A percentile compares a stretch with the other conserved stretches of the same genome.
phyloP scores from a whole-genome alignment of 2,329 filamentous ascomycete genomes.

The Exophiala xenobiotica region DNA sequence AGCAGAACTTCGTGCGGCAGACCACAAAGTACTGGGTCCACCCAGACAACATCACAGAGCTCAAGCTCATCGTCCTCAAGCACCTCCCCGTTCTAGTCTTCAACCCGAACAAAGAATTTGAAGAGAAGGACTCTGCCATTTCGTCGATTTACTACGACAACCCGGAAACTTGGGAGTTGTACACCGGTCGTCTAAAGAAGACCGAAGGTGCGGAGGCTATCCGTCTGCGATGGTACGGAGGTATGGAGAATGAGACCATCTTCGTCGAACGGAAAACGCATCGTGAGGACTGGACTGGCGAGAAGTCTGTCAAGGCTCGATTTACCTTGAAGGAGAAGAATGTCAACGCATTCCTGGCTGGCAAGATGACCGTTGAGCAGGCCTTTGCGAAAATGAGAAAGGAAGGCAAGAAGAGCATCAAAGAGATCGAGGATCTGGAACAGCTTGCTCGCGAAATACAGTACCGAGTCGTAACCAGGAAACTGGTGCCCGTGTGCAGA shows the following conservation, averaged over 20 bases:
- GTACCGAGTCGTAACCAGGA: constrained; percentile 84
- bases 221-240: constrained; percentile 93
- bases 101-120: constrained; percentile 95
- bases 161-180: constrained; percentile 87
- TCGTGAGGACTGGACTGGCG: constrained; percentile 97
- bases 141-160: constrained; percentile 99
- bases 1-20: constrained; percentile 94
- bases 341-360: constrained; percentile 84
- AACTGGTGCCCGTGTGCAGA: constrained; percentile 83
- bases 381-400: constrained; percentile 97
- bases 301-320: constrained; percentile 97
- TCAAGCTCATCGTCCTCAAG: constrained; percentile 97
- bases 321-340: constrained; percentile 97
- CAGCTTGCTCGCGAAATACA: constrained; percentile 88
- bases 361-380: constrained; percentile 77
- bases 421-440: constrained; percentile 86
- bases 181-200: constrained; percentile 93
- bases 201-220: constrained; percentile 97
- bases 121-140: constrained; percentile 85
- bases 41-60: constrained; percentile 93
- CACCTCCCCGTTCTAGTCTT: constrained; percentile 96
- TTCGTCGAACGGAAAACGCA: constrained; percentile 98
- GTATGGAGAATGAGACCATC: constrained; percentile 91
- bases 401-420: constrained; percentile 89
- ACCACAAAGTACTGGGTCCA: constrained; percentile 99